Base-by-base conservation (phyloP, 768 basidiomycete species). In the Podaxis sp. region DNA sequence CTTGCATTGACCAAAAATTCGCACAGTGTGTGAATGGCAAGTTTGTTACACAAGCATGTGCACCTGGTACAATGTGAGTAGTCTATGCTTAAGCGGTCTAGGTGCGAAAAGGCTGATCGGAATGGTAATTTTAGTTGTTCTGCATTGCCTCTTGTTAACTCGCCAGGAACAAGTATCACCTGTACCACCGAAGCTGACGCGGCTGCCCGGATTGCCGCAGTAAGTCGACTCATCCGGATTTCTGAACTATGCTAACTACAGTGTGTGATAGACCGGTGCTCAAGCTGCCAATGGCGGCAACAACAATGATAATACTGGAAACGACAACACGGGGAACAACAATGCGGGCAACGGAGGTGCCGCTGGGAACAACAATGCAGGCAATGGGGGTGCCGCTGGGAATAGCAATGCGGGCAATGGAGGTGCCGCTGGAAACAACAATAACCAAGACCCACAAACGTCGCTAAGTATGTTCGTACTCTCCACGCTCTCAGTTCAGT, bases 1-100 rank as follows among this genome's bases (percentile, higher is more conserved):
- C 85, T 7, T 89, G 87, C 66, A 71, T 86, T 10, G 71, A 75
- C 64, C 69, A 72, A 40, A 64, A 78, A 37, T 83, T 88, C 62
- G 86, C 86, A 0, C 84, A 84, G 64, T 88, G 87, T 67, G 83
- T 82, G 15, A 73, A 70, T 33, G 84, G 83, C 58, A 77, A 76
- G 60, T 79, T 80, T 59, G 72, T 77, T 36, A 49, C 74, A 51
- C 71, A 75, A 51, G 66, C 70, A 26, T 80, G 79, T 58, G 75
- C 70, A 20, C 60, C 66, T 33, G 75, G 76, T 22, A 78, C 76
- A n/a, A 66, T 77, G 77, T 79, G 66, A 71, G 73, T 33, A 64
- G 24, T 12, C 24, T 7, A 26, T 24, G 36, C 20, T 62, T 38
- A 41, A 33, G 33, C 6, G 7, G 17, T 15, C 17, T n/a, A 12